These are phyloP conservation scores for Penicillium lividum DNA, from an alignment of 495 filamentous ascomycete species.

Conservation along the genomic window DNA sequence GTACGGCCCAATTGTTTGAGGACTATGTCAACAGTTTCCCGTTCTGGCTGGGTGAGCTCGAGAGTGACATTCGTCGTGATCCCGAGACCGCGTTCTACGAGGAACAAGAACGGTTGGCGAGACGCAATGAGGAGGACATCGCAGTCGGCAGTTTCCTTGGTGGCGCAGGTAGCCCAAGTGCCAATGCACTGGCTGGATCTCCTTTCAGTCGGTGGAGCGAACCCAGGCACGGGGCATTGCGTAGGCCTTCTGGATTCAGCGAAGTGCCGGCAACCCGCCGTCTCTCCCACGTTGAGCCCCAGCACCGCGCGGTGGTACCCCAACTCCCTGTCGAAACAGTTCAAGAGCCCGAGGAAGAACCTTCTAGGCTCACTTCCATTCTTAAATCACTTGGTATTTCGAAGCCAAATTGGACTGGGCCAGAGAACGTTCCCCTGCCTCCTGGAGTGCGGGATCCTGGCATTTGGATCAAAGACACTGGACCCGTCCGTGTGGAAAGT, in stretches of 20 bases:
- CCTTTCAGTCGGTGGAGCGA: slow-evolving; percentile 44
- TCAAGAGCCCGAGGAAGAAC: slow-evolving; percentile 23
- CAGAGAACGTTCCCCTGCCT: slow-evolving; percentile 56
- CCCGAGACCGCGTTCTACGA: slow-evolving; percentile 88
- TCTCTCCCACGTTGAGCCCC: slow-evolving; percentile 24
- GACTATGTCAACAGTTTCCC: slow-evolving; percentile 94
- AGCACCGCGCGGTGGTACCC: slow-evolving; percentile 17
- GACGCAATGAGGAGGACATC: slow-evolving; percentile 80
- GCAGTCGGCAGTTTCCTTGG: slow-evolving; percentile 83
- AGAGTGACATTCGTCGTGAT: slow-evolving; percentile 90
- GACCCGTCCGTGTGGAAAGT: slow-evolving; percentile 85
- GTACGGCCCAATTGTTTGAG: slow-evolving; percentile 86
- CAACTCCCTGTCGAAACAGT: neutral
- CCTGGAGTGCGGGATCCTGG: slow-evolving; percentile 83
- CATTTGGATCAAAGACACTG: slow-evolving; percentile 88
- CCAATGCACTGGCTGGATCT: slow-evolving; percentile 55
- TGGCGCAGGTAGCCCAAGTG: slow-evolving; percentile 48
- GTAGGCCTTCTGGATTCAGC: slow-evolving; percentile 28
- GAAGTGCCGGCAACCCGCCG: slow-evolving; percentile 22
- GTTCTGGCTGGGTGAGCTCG: slow-evolving; percentile 90
- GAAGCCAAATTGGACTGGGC: slow-evolving; percentile 63
- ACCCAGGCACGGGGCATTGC: slow-evolving; percentile 20
- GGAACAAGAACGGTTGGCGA: slow-evolving; percentile 78
- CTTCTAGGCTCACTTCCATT: slow-evolving; percentile 52
- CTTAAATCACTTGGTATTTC: slow-evolving; percentile 76